These are phyloP conservation scores for Pseudogymnoascus sp. DNA, from an alignment of 2,329 filamentous ascomycete species.

Conservation along the genomic window DNA sequence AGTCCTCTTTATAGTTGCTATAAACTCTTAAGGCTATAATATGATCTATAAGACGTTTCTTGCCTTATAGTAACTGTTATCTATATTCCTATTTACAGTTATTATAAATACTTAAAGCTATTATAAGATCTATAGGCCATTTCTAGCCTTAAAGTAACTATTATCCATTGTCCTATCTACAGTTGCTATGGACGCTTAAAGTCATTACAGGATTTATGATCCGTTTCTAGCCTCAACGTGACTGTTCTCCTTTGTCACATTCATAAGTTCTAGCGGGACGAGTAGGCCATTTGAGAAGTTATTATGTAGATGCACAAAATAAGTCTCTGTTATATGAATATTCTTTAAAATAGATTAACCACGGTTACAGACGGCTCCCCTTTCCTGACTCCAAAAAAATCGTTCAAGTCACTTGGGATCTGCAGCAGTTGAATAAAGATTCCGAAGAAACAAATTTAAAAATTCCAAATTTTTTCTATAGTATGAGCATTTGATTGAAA, in stretches of 20 bases:
- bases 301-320: neutral
- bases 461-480: slow-evolving; percentile 8
- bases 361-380: neutral
- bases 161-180: neutral
- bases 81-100: neutral
- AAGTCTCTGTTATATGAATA: neutral
- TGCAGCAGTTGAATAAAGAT: neutral
- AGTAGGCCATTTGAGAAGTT: neutral
- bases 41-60: neutral
- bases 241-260: no score
- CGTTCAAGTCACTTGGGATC: neutral
- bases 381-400: neutral
- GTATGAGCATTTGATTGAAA: slow-evolving; percentile 9
- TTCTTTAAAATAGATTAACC: neutral
- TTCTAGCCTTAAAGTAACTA: neutral
- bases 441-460: neutral
- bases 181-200: neutral
- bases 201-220: neutral
- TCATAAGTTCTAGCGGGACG: neutral
- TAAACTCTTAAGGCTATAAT: neutral
- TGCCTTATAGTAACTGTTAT: neutral
- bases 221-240: neutral
- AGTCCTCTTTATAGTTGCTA: neutral
- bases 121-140: neutral
- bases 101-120: neutral